Evolutionary conservation across 352 stramenopile genomes (phyloP), one percentile per base, ranked within the genome.

Genomic region (Blastocystis sp.): DNA sequence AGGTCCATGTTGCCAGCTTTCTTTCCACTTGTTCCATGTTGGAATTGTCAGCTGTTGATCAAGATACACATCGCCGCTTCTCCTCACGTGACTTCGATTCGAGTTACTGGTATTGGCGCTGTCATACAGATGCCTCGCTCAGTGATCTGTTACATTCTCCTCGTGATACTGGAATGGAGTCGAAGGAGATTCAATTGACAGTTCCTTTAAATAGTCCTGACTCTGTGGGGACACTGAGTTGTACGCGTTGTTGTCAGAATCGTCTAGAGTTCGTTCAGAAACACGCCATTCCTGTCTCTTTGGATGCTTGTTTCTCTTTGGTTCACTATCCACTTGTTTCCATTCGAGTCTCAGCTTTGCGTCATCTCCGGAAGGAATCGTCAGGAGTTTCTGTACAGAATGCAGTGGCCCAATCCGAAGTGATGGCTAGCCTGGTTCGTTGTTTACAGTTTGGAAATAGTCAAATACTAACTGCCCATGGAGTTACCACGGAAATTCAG

Each of bases 381-480:
- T 5, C 58, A 0, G 30, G 33, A 11, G 22, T 60, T n/a, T 1
- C 62, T 6, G 48, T 81, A 1, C 24, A 60, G 70, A 6, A 44
- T 13, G 22, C 48, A 0, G 13, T 68, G n/a, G 30, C 58, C 9
- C 5, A 35, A 3, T 24, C 30, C 1, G 73, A 27, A 13, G 54
- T 64, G 9, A 84, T 84, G 51, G 9, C 15, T 9, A 54, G 19
- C 0, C 73, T 84, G 22, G 59, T 84, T 5, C 73, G 73, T 15
- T 84, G 73, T 84, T 57, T 84, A 7, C 73, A 84, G 48, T 84
- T 84, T n/a, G 73, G 48, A 19, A 66, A 64, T 22, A 76, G 17
- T n/a, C 30, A 76, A 22, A 35, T 70, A 1, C 60, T 70, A 11
- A 4, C 3, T 1, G 1, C 13, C 5, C 27, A 44, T n/a, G 30